Percentiles rank a stretch among this genome's conserved stretches.
These are phyloP conservation scores for Acanthamoeba healyi DNA, from an alignment of 208 protist species.

Conservation along the genomic window DNA sequence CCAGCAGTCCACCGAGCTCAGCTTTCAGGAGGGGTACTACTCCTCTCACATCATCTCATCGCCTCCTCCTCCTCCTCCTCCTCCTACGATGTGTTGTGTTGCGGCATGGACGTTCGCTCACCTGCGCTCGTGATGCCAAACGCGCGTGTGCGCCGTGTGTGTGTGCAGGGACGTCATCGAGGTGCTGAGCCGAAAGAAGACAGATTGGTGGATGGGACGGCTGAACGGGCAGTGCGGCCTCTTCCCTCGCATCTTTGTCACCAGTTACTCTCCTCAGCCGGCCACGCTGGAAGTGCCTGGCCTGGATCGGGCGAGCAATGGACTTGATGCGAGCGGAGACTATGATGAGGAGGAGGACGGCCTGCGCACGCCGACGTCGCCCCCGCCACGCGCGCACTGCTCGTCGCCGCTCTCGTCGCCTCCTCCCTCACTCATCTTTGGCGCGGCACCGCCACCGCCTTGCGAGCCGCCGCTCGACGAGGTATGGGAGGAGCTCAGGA, in stretches of 20 bases:
- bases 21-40: not conserved
- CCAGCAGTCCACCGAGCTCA: not conserved
- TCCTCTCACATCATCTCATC: not conserved
- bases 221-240: slow-evolving; percentile 14
- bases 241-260: slow-evolving; percentile 30
- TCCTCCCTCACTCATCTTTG: not conserved
- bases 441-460: not conserved
- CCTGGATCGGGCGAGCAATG: too few relatives aligned
- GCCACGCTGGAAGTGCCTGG: not conserved
- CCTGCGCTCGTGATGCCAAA: not conserved
- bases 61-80: not conserved
- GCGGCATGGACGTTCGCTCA: too few relatives aligned
- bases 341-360: not conserved
- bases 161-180: not conserved
- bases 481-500: not conserved
- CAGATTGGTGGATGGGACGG: slow-evolving; percentile 30
- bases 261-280: not conserved
- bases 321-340: too few relatives aligned
- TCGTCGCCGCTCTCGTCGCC: not conserved
- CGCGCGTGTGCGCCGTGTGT: not conserved
- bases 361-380: not conserved
- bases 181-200: not conserved
- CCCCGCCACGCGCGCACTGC: not conserved
- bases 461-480: not conserved
- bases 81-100: too few relatives aligned